Evolutionary conservation across 1,139 yeast species (phyloP), one percentile per base, ranked within the genome.

Genomic region (Hemisphaericaspora xylanilytica): DNA sequence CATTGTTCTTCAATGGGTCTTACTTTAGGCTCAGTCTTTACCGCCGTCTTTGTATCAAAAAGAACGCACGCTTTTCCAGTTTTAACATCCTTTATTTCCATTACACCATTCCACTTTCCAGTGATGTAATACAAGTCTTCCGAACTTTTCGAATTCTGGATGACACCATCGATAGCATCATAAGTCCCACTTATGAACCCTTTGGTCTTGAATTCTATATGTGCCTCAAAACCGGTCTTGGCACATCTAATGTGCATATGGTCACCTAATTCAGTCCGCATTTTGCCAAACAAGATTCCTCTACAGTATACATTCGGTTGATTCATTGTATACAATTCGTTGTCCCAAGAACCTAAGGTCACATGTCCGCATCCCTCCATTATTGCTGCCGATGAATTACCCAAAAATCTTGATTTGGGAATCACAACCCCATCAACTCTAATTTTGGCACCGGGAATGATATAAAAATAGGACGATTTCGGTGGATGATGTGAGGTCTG

Each of bases 401-500:
- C 98, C 43, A 92, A 70, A 54, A 92, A 94, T 55, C 79, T 79
- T 1, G 97, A 89, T 53, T 78, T 82, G n/a, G 98, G 98, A 35
- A 88, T 73, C 26, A 90, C 79, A 3, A 85, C 75, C 29, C 98
- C 98, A 56, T 92, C 98, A 12, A 85, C 89, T 49, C 92, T 78
- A 42, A 92, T 86, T 50, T 80, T 78, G 47, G 75, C 77, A 42
- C 82, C 85, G 0, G 98, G 98, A 32, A 87, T 75, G 61, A 84
- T 67, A 60, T 87, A 92, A 55, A 90, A 92, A 62, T 92, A 92
- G 0, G 96, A 85, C 0, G 97, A 87, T 57, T 92, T 85, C 7
- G 98, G 98, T n/a, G 98, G 98, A 58, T 92, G 98, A 55, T 92
- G 98, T 16, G 96, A 86, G 0, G 96, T 88, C 60, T 92, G 98